phyloP scores from a whole-genome alignment of 2,329 filamentous ascomycete genomes.

The Boeremia exigua region DNA sequence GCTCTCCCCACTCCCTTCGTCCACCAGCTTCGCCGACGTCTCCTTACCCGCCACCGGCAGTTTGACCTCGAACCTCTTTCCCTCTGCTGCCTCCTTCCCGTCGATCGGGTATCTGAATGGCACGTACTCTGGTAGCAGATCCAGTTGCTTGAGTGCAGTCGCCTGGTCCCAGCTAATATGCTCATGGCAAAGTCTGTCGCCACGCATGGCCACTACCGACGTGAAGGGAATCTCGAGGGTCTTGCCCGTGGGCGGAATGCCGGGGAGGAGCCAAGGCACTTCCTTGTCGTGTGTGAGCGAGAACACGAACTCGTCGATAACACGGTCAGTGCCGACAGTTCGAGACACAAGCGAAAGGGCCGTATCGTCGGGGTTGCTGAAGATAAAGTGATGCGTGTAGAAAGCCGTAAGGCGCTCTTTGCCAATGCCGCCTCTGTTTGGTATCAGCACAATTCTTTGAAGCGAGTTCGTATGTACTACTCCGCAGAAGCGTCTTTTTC shows the following conservation, averaged over 20 bases:
- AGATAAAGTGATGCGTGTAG: constrained; percentile 77
- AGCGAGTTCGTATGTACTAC: neutral
- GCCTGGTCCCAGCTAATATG: constrained; percentile 75
- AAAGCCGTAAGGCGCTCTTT: constrained; percentile 68
- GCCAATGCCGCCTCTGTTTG: constrained; percentile 68
- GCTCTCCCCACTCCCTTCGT: constrained; percentile 57
- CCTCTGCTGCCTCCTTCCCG: constrained; percentile 41
- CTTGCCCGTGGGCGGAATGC: constrained; percentile 40
- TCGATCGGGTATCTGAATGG: constrained; percentile 58
- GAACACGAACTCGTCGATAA: constrained; percentile 54
- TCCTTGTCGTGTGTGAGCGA: constrained; percentile 41
- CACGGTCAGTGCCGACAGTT: constrained; percentile 73
- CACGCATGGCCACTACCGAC: constrained; percentile 70
- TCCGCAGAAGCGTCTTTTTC: neutral
- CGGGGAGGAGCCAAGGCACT: constrained; percentile 46
- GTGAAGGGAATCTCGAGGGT: constrained; percentile 67
- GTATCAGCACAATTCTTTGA: neutral
- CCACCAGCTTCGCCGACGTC: constrained; percentile 58
- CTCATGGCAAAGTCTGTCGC: constrained; percentile 72
- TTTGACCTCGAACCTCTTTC: constrained; percentile 62
- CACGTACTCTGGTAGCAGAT: constrained; percentile 68
- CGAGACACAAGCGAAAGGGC: constrained; percentile 72
- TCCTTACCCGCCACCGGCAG: constrained; percentile 67
- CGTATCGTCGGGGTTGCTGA: constrained; percentile 72
- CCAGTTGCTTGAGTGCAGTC: constrained; percentile 66